Percentiles rank a stretch among this genome's conserved stretches.
Conservation (phyloP, 305 asterid genomes). For the Fraxinus xanthoxyloides region DNA sequence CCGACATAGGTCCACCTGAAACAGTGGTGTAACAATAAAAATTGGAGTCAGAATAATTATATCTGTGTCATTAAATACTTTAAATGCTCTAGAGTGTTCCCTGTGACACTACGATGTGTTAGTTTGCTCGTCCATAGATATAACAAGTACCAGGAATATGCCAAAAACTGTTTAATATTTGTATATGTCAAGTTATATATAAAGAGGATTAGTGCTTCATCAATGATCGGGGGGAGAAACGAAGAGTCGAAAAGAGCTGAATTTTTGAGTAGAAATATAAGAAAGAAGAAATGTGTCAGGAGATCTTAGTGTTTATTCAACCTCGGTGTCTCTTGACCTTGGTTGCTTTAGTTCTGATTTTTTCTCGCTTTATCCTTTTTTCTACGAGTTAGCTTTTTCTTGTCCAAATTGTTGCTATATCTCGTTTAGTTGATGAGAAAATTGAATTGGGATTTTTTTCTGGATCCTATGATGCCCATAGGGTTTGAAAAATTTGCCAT, state of each 20-base stretch:
- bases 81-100: not conserved
- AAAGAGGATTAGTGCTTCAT: not conserved
- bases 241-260: not conserved
- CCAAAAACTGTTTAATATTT: not conserved
- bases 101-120: slow-evolving; percentile 2
- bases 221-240: not conserved
- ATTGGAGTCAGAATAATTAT: not conserved
- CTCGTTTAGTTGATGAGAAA: not conserved
- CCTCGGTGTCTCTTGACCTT: slow-evolving; percentile 35
- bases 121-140: not conserved
- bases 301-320: slow-evolving; percentile 41
- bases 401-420: not conserved
- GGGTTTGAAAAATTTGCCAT: not conserved
- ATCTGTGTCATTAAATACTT: not conserved
- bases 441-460: slow-evolving; percentile 13
- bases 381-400: slow-evolving; percentile 22
- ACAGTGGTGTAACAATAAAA: not conserved
- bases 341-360: slow-evolving; percentile 32
- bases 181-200: not conserved
- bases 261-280: slow-evolving; percentile 7
- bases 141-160: not conserved
- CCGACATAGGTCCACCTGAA: not conserved
- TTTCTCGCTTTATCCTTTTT: slow-evolving; percentile 37
- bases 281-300: slow-evolving; percentile 39
- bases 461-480: slow-evolving; percentile 21